phyloP scores from a whole-genome alignment of 2,329 filamentous ascomycete genomes.

The Phaeophleospora eucalypticola region DNA sequence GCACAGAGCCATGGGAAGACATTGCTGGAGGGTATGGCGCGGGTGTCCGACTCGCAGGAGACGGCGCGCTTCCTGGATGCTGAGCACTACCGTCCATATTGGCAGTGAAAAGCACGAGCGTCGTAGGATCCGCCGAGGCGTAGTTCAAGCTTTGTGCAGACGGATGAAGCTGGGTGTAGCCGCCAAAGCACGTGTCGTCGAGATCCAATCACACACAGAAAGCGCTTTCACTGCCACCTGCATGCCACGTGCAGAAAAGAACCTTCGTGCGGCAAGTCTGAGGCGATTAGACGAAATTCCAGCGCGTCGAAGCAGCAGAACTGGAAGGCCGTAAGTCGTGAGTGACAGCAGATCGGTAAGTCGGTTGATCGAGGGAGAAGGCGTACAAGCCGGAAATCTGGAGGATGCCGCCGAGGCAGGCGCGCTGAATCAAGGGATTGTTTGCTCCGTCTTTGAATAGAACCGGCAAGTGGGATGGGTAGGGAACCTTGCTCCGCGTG shows the following conservation, averaged over 20 bases:
- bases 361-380: constrained; percentile 1
- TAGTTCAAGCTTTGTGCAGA: neutral
- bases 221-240: neutral
- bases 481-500: neutral
- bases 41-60: neutral
- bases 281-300: too few species aligned
- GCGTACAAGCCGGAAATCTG: neutral
- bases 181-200: neutral
- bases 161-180: neutral
- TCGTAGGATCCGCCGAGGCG: neutral
- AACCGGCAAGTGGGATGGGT: neutral
- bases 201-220: constrained; percentile 1
- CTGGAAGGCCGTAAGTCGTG: too few species aligned
- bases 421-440: neutral
- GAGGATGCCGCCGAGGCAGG: neutral
- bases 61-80: constrained; percentile 1
- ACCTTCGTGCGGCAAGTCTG: too few species aligned
- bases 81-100: constrained; percentile 6
- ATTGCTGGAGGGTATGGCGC: constrained; percentile 4
- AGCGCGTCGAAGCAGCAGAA: too few species aligned
- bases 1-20: constrained; percentile 5
- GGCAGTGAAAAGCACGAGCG: neutral
- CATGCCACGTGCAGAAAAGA: too few species aligned
- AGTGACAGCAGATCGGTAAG: too few species aligned
- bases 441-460: neutral